Evolutionary conservation across 192 early-diverging fungal species (phyloP), one percentile per base, ranked within the genome.

Genomic region (Coemansia erecta): DNA sequence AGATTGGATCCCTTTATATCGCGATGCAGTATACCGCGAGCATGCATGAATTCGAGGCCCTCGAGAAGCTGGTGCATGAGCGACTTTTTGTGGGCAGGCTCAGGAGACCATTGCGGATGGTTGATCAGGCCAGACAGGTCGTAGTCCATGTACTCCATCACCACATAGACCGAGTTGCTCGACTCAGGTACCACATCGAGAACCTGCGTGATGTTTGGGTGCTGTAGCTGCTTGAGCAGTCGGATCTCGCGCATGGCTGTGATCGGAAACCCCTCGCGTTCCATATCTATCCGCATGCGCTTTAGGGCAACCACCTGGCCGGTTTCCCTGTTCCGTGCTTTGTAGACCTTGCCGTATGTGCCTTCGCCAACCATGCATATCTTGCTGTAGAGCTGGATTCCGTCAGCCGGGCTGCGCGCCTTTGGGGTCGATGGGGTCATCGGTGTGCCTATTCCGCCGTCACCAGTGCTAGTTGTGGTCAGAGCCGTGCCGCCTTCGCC

Each of bases 1-100:
- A 97, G 62, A 74, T 97, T 97, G 11, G 91, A 91, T 78, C 91
- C 90, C 86, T 99, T 99, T 50, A 98, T 89, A 56, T 94, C 94
- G 18, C 94, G 89, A 58, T 95, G 94, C 17, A 97, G 80, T 54
- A 96, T 89, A 3, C 89, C 87, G 41, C 76, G 84, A 31, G 80
- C 75, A 66, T 99, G 97, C 67, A 99, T 82, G 60, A 91, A 95
- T 31, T 81, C 84, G 51, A 98, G 81, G 4, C 95, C 97, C 35
- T 86, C 80, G 0, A 99, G 81, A 17, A 98, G 65, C 69, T 99
- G 97, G 31, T 85, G 81, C 58, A 89, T 83, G 21, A 97, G 83
- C 54, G 91, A 92, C 74, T 99, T 99, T 63, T 90, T 63, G 70
- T 92, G 90, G 3, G 85, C 83, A 2, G 84, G 77, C 18, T 84